A percentile compares a stretch with the other conserved stretches of the same genome.
Conservation (phyloP, 306 rosid species). For the Luffa aegyptiaca region DNA sequence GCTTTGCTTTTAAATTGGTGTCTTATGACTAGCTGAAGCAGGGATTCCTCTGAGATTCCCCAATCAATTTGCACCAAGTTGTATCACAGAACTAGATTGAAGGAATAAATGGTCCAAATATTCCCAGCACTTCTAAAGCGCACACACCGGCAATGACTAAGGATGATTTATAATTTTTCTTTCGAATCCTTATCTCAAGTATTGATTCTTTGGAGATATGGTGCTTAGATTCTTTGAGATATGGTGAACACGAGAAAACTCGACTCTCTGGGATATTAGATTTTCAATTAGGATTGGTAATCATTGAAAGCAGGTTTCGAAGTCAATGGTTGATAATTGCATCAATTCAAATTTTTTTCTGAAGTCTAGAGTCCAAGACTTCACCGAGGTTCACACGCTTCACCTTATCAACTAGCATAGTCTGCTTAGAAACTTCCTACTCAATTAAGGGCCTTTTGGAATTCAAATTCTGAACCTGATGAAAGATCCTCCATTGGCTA, state of each 20-base stretch:
- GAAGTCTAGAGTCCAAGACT: not conserved
- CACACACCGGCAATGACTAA: not conserved
- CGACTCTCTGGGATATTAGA: not conserved
- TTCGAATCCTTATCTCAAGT: not conserved
- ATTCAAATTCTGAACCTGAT: not conserved
- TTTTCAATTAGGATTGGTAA: not conserved
- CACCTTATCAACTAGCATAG: not conserved
- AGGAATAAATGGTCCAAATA: not conserved
- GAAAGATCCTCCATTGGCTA: not conserved
- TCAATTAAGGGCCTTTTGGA: not conserved
- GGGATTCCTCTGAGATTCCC: not conserved
- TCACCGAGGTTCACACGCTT: not conserved
- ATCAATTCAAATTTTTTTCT: not conserved
- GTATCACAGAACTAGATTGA: not conserved
- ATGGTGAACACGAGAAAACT: not conserved
- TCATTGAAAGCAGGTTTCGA: not conserved
- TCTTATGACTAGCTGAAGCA: not conserved
- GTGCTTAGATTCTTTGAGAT: not conserved
- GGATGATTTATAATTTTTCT: not conserved
- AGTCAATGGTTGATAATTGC: not conserved
- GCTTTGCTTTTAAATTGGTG: not conserved
- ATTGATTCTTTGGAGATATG: not conserved
- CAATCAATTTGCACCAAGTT: not conserved
- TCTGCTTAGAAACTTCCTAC: not conserved
- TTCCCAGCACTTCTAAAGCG: not conserved